Evolutionary conservation across 768 basidiomycete species (phyloP).

Genomic region (Russula sp.): DNA sequence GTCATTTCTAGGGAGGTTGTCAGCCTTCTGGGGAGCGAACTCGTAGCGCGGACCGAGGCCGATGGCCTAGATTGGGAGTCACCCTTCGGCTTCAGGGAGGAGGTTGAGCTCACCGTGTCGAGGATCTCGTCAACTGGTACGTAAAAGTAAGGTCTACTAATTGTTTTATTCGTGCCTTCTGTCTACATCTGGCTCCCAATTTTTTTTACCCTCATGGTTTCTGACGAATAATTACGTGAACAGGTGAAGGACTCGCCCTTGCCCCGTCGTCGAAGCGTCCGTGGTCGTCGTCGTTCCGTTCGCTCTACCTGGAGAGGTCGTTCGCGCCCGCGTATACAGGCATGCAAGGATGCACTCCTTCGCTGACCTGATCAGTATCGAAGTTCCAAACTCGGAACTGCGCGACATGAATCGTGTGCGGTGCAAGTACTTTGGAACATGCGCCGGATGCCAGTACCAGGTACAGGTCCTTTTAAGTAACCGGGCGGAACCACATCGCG

Average conservation of each 20-base stretch:
- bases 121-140: slow-evolving; percentile 61
- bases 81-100: slow-evolving; percentile 58
- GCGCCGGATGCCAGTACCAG: slow-evolving; percentile 95
- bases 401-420: slow-evolving; percentile 62
- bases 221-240: not conserved
- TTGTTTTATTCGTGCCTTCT: not conserved
- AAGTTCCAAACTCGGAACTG: slow-evolving; percentile 58
- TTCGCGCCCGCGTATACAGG: slow-evolving; percentile 70
- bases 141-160: slow-evolving; percentile 30
- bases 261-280: slow-evolving; percentile 47
- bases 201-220: not conserved
- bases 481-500: not conserved
- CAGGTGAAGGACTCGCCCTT: slow-evolving; percentile 68
- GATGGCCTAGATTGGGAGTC: slow-evolving; percentile 53
- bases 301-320: slow-evolving; percentile 76
- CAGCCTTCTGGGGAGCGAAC: slow-evolving; percentile 59
- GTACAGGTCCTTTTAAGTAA: slow-evolving; percentile 40
- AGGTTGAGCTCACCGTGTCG: slow-evolving; percentile 61
- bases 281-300: slow-evolving; percentile 85
- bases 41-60: slow-evolving; percentile 48
- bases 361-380: slow-evolving; percentile 68
- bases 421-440: slow-evolving; percentile 87
- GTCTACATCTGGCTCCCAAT: not conserved
- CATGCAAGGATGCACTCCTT: slow-evolving; percentile 68
- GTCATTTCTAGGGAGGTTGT: slow-evolving; percentile 72